Base-by-base conservation (phyloP, 345 rosid genomes). In the Linum tenue region DNA sequence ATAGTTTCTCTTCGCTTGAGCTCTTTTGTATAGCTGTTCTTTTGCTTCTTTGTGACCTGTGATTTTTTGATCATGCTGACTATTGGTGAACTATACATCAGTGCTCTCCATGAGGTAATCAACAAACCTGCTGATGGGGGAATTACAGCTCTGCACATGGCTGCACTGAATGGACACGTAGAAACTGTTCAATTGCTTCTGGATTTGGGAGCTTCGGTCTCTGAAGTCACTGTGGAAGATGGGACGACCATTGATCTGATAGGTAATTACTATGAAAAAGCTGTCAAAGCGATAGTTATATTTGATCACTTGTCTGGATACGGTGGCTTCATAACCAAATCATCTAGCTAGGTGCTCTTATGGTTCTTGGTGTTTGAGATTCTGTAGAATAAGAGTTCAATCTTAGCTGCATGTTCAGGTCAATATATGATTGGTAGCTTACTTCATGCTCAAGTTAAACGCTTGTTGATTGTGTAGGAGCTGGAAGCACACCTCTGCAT, bases 111-210 rank as follows among this genome's bases (percentile, higher is more conserved):
- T 38, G 82, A 80, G 68, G 82, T 90, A 69, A 83, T 88, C 68
- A 85, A 86, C 67, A 90, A 75, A 79, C 79, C 95, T 67, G 95
- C 96, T 48, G 97, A 94, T 81, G 97, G 99, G 79, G 91, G 99
- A 9, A 81, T 94, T 64, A 87, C 97, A 40, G 91, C 97, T 69
- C 83, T 94, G 68, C 96, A 94, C 74, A 88, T 94, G 86, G 97
- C 97, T 35, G 86, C 96, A 60, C 77, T 94, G 64, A 94, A 94
- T 53, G 97, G 97, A 9, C 96, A 94, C 73, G 73, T 83, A 37
- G 92, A 90, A 76, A 85, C 84, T 55, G 78, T 94, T 64, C 95
- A 80, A 67, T 80, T 94, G 69, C 96, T 94, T 37, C 61, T 90
- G 78, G 95, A 94, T 71, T 77, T 94, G 67, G 97, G 99, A 75